Evolutionary conservation across 441 rosid genomes (phyloP), one percentile per base, ranked within the genome.

Genomic region (Erodium texanum): DNA sequence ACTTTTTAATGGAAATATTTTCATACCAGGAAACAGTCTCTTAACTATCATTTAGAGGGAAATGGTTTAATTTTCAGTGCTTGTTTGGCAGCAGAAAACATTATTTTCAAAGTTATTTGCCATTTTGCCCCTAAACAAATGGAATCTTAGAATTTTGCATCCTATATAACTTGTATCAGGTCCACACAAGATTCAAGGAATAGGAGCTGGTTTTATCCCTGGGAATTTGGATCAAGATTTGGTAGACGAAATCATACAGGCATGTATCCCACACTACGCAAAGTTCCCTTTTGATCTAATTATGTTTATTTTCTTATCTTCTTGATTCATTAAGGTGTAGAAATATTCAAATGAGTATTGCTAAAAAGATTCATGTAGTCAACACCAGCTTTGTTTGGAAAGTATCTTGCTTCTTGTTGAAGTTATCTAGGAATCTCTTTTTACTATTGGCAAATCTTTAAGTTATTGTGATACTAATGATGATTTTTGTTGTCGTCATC

Each of bases 101-200:
- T 38, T 38, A 38, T 7, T 10, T 10, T 38, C 45, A 7, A 48
- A 48, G 56, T 48, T 48, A 48, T 48, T n/a, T 14, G 18, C 18
- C 16, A 48, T 48, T 48, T 48, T 48, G 29, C 54, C 56, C 56
- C 18, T 1, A 15, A 48, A 14, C 56, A 14, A 45, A 9, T 11
- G 15, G 18, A 15, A 15, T n/a, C 56, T 48, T 59, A 7, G 16
- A 45, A 68, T 11, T 48, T 62, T 54, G 10, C 34, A 24, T 70
- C 71, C 38, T 27, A 27, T 27, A 27, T 27, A 27, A 4, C 4
- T 27, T 27, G 29, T 27, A 27, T 4, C 84, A 93, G 97, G 99
- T 70, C 99, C 97, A 75, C 99, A 93, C 87, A 90, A 93, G 81
- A 93, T 93, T 85, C 97, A 93, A 82, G 99, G 99, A 73, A 93